Base-by-base conservation (phyloP, 73 alveolate genomes). In the Tetrahymena borealis region DNA sequence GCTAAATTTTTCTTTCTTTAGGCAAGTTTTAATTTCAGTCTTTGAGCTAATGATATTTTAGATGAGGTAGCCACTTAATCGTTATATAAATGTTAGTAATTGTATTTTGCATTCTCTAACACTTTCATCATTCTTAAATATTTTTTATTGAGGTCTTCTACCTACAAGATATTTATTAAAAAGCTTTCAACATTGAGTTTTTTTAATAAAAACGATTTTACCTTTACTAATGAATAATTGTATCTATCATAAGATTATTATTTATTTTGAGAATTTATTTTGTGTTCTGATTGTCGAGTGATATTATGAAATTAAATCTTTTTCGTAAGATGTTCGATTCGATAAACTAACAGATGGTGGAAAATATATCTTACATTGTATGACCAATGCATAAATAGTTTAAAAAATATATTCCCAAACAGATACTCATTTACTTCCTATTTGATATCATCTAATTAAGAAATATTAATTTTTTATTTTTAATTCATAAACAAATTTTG, bases 301-400 rank as follows among this genome's bases (percentile, higher is more conserved):
- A 24, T 4, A 18, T 60, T 60, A 5, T 13, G 35, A 15, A 60
- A 60, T 18, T 60, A 2, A 60, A 60, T 24, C 10, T 60, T 60
- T 60, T 60, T 60, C 9, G 85, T 18, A 3, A 79, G 91, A 39
- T 93, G 95, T 2, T 39, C 39, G 10, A 94, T 41, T n/a, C 97
- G 33, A 94, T 91, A 96, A 60, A 95, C 40, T 60, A 95, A 90
- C 39, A 96, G 90, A 42, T 95, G 94, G 42, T 91, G 95, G 96
- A 96, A 92, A 18, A 96, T 94, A 94, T 42, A 94, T 79, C 98
- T 93, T 32, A 96, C 95, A 90, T 95, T 96, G 43, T 37, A 91
- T 18, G 97, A 96, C 97, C 98, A 96, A 79, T 96, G 98, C 94
- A 95, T 94, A 94, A 96, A 95, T 38, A 95, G 94, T 33, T 92